Conservation (phyloP, 768 basidiomycete genomes). For the Macrolepiota dolichaula region DNA sequence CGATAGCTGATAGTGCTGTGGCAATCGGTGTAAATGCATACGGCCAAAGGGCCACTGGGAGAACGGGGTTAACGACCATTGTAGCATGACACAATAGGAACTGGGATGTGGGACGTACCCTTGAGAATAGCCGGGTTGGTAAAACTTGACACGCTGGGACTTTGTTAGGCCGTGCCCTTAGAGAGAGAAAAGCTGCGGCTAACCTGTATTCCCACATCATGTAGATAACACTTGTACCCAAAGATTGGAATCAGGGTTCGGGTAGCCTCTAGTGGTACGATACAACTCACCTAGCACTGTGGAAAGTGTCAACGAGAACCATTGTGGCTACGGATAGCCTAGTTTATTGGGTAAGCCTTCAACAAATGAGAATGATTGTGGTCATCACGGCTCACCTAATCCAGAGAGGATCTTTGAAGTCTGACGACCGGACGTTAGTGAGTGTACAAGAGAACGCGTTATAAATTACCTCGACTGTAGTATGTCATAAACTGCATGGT, state of each 20-base stretch:
- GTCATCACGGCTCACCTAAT: neutral
- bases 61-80: neutral
- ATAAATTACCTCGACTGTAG: neutral
- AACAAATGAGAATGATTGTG: neutral
- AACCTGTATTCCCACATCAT: neutral
- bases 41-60: constrained; percentile 12
- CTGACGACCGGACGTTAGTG: neutral
- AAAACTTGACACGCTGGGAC: neutral
- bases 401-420: constrained; percentile 1
- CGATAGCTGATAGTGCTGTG: constrained; percentile 13
- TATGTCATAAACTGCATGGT: constrained; percentile 9
- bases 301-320: constrained; percentile 5
- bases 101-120: neutral
- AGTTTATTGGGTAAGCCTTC: neutral
- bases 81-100: neutral
- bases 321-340: constrained; percentile 3
- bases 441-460: neutral
- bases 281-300: neutral
- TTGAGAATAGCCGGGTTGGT: neutral
- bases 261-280: neutral
- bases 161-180: neutral
- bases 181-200: neutral
- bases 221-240: neutral
- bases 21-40: constrained; percentile 13
- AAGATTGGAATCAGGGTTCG: neutral